Evolutionary conservation across 495 filamentous ascomycete genomes (phyloP), one percentile per base, ranked within the genome.

Genomic region (Aspergillus egyptiacus): DNA sequence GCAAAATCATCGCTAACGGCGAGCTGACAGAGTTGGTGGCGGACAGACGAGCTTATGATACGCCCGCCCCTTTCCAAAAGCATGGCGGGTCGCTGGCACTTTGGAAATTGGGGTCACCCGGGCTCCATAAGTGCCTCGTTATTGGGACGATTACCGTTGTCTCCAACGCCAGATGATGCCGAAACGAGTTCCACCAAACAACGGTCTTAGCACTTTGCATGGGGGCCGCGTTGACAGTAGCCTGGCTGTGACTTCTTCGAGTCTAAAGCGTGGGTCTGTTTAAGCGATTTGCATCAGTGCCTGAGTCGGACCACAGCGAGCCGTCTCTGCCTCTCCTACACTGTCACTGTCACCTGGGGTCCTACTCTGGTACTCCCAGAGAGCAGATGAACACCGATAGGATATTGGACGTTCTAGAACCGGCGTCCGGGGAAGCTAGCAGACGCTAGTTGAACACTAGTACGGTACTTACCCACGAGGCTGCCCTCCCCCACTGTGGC

Each of bases 81-180:
- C 18, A 15, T 15, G 48, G 48, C 48, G 48, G 48, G 38, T 50
- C 47, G 28, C 38, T 43, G 47, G 38, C 32, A 39, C 15, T 38
- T 42, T 32, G 32, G 39, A 32, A 25, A 22, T 43, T 44, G 48
- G n/a, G n/a, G 48, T 51, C 38, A 51, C 34, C 48, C 48, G 48
- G 23, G 32, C 23, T 48, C 48, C 48, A 51, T 48, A 28, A 15
- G n/a, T n/a, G n/a, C 33, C 7, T 30, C 40, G 9, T 30, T 32
- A 17, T 32, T 32, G n/a, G 6, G 19, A 11, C 36, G 17, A 24
- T 10, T 39, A 32, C 27, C 7, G n/a, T 31, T 32, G 6, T 42
- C 23, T 18, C 39, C 39, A 42, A 28, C n/a, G n/a, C 23, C 39
- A 42, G 34, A 6, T 37, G 34, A 22, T 27, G n/a, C n/a, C n/a